Percentiles rank a stretch among this genome's conserved stretches.
These are phyloP conservation scores for Dimocarpus longan DNA, from an alignment of 345 rosid genomes.

Conservation along the genomic window DNA sequence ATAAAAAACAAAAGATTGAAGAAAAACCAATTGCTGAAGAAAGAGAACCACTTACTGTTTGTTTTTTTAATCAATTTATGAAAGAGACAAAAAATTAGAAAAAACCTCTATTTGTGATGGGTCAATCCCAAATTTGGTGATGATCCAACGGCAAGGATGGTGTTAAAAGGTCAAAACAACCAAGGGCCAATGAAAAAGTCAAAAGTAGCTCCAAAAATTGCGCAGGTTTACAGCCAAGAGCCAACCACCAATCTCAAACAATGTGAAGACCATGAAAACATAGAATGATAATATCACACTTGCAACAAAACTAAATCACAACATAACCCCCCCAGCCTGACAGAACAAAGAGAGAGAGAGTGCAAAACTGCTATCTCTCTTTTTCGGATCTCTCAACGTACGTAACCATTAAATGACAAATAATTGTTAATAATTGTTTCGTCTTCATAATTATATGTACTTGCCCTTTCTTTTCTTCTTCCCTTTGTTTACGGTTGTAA, in stretches of 20 bases:
- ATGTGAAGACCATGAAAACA: background rate
- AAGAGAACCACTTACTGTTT: too few relatives aligned
- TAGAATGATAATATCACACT: background rate
- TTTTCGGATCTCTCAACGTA: slow-evolving; percentile 23
- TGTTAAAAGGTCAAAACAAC: background rate
- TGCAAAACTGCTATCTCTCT: slow-evolving; percentile 29
- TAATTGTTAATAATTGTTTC: background rate
- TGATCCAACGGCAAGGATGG: background rate
- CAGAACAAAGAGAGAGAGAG: slow-evolving; percentile 27
- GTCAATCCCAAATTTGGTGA: background rate
- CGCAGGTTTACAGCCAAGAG: slow-evolving; percentile 4
- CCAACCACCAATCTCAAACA: slow-evolving; percentile 16
- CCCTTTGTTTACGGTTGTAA: background rate
- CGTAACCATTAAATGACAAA: background rate
- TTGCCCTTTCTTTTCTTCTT: background rate
- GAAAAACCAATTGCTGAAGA: too few relatives aligned
- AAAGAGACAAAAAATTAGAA: too few relatives aligned
- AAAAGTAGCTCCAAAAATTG: slow-evolving; percentile 6
- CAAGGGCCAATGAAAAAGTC: slow-evolving; percentile 3
- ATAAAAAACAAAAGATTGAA: too few relatives aligned
- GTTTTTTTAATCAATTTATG: too few relatives aligned
- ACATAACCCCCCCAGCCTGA: background rate
- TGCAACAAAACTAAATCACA: background rate
- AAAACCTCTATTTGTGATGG: too few relatives aligned
- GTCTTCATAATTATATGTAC: background rate